Percentiles rank a stretch among this genome's conserved stretches.
These are phyloP conservation scores for Lecanoromycetidae sp. DNA, from an alignment of 2,329 filamentous ascomycete genomes.

Conservation along the genomic window DNA sequence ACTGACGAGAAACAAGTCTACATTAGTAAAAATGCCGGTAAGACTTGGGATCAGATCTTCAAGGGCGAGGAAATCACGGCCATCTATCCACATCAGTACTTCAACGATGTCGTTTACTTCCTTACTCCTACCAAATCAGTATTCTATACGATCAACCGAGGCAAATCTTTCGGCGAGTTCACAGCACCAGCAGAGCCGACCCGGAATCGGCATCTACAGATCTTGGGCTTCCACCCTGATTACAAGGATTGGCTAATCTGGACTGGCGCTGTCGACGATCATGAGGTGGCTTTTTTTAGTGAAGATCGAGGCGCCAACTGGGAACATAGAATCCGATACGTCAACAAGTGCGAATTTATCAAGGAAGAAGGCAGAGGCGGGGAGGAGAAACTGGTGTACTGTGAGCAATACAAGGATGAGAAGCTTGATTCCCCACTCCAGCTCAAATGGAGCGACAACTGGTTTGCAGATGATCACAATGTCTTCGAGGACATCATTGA, in stretches of 20 bases:
- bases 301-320: constrained; percentile 69
- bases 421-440: constrained; percentile 52
- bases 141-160: constrained; percentile 72
- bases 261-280: constrained; percentile 63
- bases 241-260: constrained; percentile 86
- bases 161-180: constrained; percentile 61
- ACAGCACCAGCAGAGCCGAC: constrained; percentile 53
- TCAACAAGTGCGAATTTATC: constrained; percentile 77
- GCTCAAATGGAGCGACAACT: constrained; percentile 67
- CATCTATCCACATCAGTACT: constrained; percentile 67
- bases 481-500: constrained; percentile 61
- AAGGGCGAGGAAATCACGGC: constrained; percentile 55
- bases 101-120: constrained; percentile 79
- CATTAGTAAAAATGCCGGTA: constrained; percentile 76
- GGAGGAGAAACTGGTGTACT: constrained; percentile 52
- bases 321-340: constrained; percentile 61
- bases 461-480: constrained; percentile 55
- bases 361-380: constrained; percentile 46
- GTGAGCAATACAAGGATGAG: constrained; percentile 51
- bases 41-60: constrained; percentile 64
- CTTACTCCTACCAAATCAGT: constrained; percentile 57
- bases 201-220: constrained; percentile 33
- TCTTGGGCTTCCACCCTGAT: constrained; percentile 71
- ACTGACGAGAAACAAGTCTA: constrained; percentile 51
- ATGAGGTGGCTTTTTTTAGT: constrained; percentile 62